phyloP scores from a whole-genome alignment of 1,139 yeast genomes.

The Candida glucosophila region DNA sequence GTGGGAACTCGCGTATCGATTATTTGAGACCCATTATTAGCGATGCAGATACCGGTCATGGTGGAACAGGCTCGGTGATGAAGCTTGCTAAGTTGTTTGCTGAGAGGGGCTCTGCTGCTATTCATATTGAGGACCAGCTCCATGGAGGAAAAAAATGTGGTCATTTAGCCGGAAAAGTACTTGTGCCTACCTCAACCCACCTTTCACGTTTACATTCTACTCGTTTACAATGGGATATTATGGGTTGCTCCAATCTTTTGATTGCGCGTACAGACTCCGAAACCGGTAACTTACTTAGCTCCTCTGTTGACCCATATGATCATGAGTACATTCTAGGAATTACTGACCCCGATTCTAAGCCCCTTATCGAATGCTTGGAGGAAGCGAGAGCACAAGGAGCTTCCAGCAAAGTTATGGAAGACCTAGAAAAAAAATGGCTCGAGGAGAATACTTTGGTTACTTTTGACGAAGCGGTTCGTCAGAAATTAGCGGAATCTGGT shows the following conservation, averaged over 20 bases:
- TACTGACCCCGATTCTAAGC: conserved; percentile 23
- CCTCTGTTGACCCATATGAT: conserved; percentile 37
- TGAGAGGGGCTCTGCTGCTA: conserved; percentile 58
- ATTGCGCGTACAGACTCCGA: conserved; percentile 59
- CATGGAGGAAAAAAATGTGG: conserved; percentile 65
- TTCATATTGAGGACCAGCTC: conserved; percentile 56
- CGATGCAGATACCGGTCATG: conserved; percentile 64
- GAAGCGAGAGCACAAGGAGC: conserved; percentile 18
- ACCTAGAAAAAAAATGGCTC: conserved; percentile 37
- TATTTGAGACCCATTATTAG: conserved; percentile 57
- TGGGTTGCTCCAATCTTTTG: conserved; percentile 50
- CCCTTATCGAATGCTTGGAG: conserved; percentile 38
- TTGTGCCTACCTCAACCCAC: conserved; percentile 55
- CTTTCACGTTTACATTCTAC: conserved; percentile 49
- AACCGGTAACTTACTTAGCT: conserved; percentile 45
- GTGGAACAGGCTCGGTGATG: conserved; percentile 59
- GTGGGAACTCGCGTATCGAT: conserved; percentile 24
- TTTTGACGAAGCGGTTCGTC: conserved; percentile 39
- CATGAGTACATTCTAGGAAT: conserved; percentile 10
- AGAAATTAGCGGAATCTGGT: conserved; percentile 12
- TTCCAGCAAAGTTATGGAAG: conserved; percentile 2
- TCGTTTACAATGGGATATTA: conserved; percentile 56
- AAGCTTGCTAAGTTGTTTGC: conserved; percentile 56
- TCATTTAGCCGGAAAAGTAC: conserved; percentile 53
- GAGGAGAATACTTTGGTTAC: conserved; percentile 32